Base-by-base conservation (phyloP, 306 rosid genomes). In the Pueraria montana region DNA sequence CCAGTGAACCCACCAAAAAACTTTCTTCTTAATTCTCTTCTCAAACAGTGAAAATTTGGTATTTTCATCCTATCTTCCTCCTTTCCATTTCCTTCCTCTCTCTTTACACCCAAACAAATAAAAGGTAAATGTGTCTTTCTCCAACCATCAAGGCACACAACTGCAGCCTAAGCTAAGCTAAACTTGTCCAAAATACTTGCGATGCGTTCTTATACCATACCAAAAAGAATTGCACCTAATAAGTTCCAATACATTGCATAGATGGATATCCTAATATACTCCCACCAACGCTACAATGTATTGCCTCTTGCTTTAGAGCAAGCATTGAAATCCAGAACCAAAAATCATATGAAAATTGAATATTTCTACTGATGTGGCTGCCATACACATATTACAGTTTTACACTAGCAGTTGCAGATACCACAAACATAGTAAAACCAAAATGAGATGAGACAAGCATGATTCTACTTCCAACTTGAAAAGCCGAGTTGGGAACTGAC, bases 141-240 rank as follows among this genome's bases (percentile, higher is more conserved):
- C n/a, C n/a, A n/a, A n/a, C n/a, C n/a, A n/a, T n/a, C 42, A 64
- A 49, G 63, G 13, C 32, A 63, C 34, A 63, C 59, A 77, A 63
- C 23, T 62, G 58, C 30, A 45, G 61, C 62, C 53, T 46, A 63
- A 10, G 20, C n/a, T n/a, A n/a, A n/a, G n/a, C n/a, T n/a, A n/a
- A n/a, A n/a, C n/a, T n/a, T n/a, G n/a, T n/a, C n/a, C n/a, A n/a
- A n/a, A n/a, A n/a, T n/a, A n/a, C n/a, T n/a, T n/a, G n/a, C n/a
- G n/a, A n/a, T n/a, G n/a, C n/a, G n/a, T n/a, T n/a, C n/a, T n/a
- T n/a, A n/a, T n/a, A n/a, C n/a, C n/a, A n/a, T n/a, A n/a, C n/a
- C n/a, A n/a, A n/a, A n/a, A n/a, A n/a, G n/a, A n/a, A n/a, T n/a
- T n/a, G n/a, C n/a, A n/a, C n/a, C n/a, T n/a, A n/a, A n/a, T n/a